phyloP scores from a whole-genome alignment of 768 basidiomycete species.

The Coprinopsis marcescibilis region DNA sequence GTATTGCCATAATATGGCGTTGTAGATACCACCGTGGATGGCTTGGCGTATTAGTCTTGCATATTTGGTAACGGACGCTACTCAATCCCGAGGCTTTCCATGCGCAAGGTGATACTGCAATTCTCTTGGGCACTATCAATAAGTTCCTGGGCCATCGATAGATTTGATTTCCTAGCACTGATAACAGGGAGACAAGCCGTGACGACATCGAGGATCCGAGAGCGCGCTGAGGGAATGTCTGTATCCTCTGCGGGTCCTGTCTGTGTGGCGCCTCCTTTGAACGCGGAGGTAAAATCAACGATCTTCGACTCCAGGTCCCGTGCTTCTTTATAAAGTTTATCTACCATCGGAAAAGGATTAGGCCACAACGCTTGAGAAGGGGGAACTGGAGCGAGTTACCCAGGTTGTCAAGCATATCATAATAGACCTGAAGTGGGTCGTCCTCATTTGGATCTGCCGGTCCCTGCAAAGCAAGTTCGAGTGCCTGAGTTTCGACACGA shows the following conservation, averaged over 20 bases:
- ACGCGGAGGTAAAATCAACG: constrained; percentile 12
- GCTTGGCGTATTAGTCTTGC: neutral
- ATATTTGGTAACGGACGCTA: constrained; percentile 5
- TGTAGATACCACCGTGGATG: too few species aligned
- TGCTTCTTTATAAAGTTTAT: constrained; percentile 23
- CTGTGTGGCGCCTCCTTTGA: neutral
- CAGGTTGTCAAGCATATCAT: constrained; percentile 36
- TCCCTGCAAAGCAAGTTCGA: constrained; percentile 33
- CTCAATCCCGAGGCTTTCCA: constrained; percentile 41
- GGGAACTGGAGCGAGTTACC: too few species aligned
- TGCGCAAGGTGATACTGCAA: constrained; percentile 36
- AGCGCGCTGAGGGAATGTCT: constrained; percentile 23
- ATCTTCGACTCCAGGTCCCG: constrained; percentile 22
- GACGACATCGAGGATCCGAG: constrained; percentile 38
- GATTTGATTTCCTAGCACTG: constrained; percentile 39
- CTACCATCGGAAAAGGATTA: constrained; percentile 11
- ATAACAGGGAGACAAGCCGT: constrained; percentile 43
- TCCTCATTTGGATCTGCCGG: constrained; percentile 27
- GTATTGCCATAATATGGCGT: too few species aligned
- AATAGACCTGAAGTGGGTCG: constrained; percentile 35
- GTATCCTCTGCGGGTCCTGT: constrained; percentile 10
- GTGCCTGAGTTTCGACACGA: constrained; percentile 35
- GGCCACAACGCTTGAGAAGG: neutral
- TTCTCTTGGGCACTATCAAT: constrained; percentile 48
- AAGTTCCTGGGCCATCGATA: constrained; percentile 43